Evolutionary conservation across 345 rosid species (phyloP).

Genomic region (Brassica nigra): DNA sequence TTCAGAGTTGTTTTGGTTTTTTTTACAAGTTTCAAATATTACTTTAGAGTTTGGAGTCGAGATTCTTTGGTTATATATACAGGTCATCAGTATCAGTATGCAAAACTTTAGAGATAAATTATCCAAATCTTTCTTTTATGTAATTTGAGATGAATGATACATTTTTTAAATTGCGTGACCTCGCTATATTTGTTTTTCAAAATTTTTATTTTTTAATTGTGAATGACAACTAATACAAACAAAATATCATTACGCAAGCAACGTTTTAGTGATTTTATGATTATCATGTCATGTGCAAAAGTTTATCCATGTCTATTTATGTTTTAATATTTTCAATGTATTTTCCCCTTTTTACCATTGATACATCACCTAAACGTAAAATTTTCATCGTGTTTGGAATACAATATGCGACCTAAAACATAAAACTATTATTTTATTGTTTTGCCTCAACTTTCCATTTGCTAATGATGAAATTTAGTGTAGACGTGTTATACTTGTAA

Average conservation of each 20-base stretch:
- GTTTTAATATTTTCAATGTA: conserved; percentile 2
- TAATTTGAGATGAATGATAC: background rate
- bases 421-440: background rate
- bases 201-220: background rate
- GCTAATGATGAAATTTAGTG: background rate
- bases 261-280: background rate
- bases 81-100: background rate
- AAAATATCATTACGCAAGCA: background rate
- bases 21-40: background rate
- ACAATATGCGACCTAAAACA: background rate
- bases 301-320: background rate
- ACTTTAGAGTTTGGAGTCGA: background rate
- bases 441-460: conserved; percentile 5
- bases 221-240: background rate
- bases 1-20: background rate
- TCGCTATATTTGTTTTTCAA: background rate
- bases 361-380: background rate
- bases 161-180: background rate
- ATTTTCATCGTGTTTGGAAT: background rate
- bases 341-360: background rate
- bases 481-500: background rate
- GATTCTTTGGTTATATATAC: too few species aligned
- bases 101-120: background rate
- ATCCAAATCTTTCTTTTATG: background rate
- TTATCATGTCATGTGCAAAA: background rate